phyloP scores from a whole-genome alignment of 352 stramenopile species.

The Pythium sp. region DNA sequence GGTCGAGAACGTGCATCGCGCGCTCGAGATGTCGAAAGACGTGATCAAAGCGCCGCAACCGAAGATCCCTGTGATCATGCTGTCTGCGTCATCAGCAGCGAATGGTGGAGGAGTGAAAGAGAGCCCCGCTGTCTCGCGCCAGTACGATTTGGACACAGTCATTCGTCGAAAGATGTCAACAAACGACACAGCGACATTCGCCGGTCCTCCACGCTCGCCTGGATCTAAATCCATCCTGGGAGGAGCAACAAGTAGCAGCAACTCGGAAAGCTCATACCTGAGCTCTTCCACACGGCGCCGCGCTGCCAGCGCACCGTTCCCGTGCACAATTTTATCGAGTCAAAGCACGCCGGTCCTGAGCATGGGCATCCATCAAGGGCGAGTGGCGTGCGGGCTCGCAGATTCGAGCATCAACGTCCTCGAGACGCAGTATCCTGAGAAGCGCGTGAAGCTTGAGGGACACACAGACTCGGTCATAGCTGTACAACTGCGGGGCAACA shows the following conservation, averaged over 20 bases:
- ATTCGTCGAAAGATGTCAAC: slow-evolving; percentile 79
- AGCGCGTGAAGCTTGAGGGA: slow-evolving; percentile 44
- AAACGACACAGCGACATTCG: slow-evolving; percentile 27
- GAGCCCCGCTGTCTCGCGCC: slow-evolving; percentile 37
- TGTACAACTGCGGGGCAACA: slow-evolving; percentile 56
- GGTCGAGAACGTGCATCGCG: slow-evolving; percentile 77
- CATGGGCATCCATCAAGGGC: slow-evolving; percentile 44
- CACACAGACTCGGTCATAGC: slow-evolving; percentile 54
- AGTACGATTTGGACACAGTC: slow-evolving; percentile 79
- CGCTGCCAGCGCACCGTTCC: slow-evolving; percentile 13
- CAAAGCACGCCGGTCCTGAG: slow-evolving; percentile 43
- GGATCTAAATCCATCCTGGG: slow-evolving; percentile 6
- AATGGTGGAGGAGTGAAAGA: slow-evolving; percentile 20
- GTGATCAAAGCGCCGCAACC: slow-evolving; percentile 35
- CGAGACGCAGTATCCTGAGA: slow-evolving; percentile 32
- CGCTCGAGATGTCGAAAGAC: slow-evolving; percentile 78
- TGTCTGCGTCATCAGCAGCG: neutral
- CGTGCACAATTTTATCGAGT: slow-evolving; percentile 15
- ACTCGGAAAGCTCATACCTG: neutral
- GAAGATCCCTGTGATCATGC: slow-evolving; percentile 9
- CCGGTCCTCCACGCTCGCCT: slow-evolving; percentile 9
- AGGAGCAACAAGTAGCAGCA: slow-evolving; percentile 1
- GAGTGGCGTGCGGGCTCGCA: slow-evolving; percentile 48
- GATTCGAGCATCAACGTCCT: slow-evolving; percentile 43
- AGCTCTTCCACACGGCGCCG: slow-evolving; percentile 7